Evolutionary conservation across 2,329 filamentous ascomycete species (phyloP).

Genomic region (Aspergillus fischeri): DNA sequence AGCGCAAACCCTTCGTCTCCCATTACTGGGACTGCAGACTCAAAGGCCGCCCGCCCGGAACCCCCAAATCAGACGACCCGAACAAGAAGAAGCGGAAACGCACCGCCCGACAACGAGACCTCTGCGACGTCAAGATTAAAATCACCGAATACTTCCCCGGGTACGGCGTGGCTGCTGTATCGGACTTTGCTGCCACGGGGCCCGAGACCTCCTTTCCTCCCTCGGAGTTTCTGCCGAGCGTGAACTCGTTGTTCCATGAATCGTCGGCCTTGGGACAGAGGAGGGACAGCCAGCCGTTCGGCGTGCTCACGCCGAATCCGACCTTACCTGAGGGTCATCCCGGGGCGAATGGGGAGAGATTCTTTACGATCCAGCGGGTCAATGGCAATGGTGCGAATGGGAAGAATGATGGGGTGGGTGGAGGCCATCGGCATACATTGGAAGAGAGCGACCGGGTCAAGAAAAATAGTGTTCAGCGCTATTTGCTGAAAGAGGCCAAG

Average conservation of each 20-base stretch:
- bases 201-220: constrained; percentile 15
- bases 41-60: constrained; percentile 74
- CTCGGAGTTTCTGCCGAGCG: constrained; percentile 19
- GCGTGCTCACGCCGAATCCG: constrained; percentile 40
- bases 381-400: constrained; percentile 73
- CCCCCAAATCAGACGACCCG: constrained; percentile 73
- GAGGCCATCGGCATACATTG: constrained; percentile 70
- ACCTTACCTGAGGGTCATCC: constrained; percentile 43
- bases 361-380: constrained; percentile 72
- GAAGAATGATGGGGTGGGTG: constrained; percentile 64
- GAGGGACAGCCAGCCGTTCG: constrained; percentile 33
- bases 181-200: constrained; percentile 16
- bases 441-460: constrained; percentile 74
- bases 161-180: constrained; percentile 26
- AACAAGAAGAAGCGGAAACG: constrained; percentile 80
- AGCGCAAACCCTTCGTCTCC: constrained; percentile 75
- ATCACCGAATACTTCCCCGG: constrained; percentile 72
- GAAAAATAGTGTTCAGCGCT: constrained; percentile 71
- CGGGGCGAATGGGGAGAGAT: constrained; percentile 50
- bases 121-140: constrained; percentile 86
- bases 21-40: constrained; percentile 83
- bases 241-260: constrained; percentile 21
- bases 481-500: constrained; percentile 60
- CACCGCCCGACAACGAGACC: constrained; percentile 66
- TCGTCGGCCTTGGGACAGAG: constrained; percentile 5